phyloP scores from a whole-genome alignment of 1,284 basidiomycete genomes.

The Schizophyllum commune region DNA sequence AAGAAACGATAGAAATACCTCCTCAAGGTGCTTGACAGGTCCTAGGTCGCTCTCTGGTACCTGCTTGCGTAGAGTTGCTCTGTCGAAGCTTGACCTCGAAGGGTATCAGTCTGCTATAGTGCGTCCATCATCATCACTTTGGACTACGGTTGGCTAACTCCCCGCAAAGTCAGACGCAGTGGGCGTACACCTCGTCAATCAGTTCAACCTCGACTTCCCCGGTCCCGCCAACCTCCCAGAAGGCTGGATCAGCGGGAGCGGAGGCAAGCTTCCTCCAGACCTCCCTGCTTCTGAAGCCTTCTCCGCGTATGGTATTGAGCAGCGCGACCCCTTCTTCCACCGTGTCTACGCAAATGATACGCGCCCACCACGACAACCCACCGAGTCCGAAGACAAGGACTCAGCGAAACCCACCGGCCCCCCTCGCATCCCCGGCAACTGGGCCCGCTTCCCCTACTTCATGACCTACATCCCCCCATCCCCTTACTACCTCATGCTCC shows the following conservation, averaged over 20 bases:
- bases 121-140: neutral
- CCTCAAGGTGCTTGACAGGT: too few relatives aligned
- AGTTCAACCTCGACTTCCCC: neutral
- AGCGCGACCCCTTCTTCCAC: neutral
- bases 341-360: neutral
- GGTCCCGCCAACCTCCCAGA: neutral
- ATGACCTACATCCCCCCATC: constrained; percentile 25
- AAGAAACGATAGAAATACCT: too few relatives aligned
- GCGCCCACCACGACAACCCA: neutral
- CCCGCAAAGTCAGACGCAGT: neutral
- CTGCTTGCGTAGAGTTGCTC: neutral
- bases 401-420: constrained; percentile 17
- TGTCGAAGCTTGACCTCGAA: neutral
- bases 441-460: constrained; percentile 24
- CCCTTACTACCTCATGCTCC: constrained; percentile 27
- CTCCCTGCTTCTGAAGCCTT: neutral
- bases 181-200: neutral
- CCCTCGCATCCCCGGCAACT: constrained; percentile 15
- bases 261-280: neutral
- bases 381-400: neutral
- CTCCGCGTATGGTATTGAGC: neutral
- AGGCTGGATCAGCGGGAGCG: neutral
- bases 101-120: neutral
- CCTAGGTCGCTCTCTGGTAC: neutral
- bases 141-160: neutral